Evolutionary conservation across 2,329 filamentous ascomycete genomes (phyloP), one percentile per base, ranked within the genome.

Genomic region (Knoxdaviesia proteae): DNA sequence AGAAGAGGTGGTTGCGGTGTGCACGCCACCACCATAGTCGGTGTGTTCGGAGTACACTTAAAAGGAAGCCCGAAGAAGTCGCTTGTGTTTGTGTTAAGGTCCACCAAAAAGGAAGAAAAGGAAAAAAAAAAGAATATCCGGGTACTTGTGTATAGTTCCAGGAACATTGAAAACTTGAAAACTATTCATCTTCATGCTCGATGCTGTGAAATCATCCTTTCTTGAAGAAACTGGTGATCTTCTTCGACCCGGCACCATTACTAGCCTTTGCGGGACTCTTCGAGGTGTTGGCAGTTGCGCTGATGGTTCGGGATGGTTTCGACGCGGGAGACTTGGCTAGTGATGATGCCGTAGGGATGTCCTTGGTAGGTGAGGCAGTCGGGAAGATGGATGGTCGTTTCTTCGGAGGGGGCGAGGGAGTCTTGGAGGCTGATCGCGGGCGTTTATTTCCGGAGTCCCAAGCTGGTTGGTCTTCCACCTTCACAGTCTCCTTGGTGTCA

Each of bases 381-480:
- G 32, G 11, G 8, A 38, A 30, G 9, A n/a, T 8, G 2, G 34
- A 11, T 6, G 11, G 10, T 31, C 41, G 41, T 7, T 42, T 42
- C 5, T 39, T 32, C n/a, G 41, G 8, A 2, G 10, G 10, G 8
- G 41, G n/a, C 7, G 30, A 10, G 30, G 1, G 5, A 41, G 46
- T 35, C 45, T 47, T 41, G 44, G 45, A 20, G 20, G 20, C 20
- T 20, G 33, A 43, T 43, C 11, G 43, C 40, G 30, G 36, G 37
- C 41, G 10, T 45, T 47, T 45, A 43, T 46, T 46, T 40, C 39
- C 44, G 39, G 48, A 44, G 41, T 49, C 35, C 34, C 40, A 44
- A 36, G 49, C 51, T 34, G 31, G n/a, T 5, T 31, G 33, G 11
- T 9, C 32, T n/a, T 10, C 40, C 20, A 39, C 11, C 4, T 37